phyloP scores from a whole-genome alignment of 176 grass and related monocot genomes.

The Tuctoria greenei region DNA sequence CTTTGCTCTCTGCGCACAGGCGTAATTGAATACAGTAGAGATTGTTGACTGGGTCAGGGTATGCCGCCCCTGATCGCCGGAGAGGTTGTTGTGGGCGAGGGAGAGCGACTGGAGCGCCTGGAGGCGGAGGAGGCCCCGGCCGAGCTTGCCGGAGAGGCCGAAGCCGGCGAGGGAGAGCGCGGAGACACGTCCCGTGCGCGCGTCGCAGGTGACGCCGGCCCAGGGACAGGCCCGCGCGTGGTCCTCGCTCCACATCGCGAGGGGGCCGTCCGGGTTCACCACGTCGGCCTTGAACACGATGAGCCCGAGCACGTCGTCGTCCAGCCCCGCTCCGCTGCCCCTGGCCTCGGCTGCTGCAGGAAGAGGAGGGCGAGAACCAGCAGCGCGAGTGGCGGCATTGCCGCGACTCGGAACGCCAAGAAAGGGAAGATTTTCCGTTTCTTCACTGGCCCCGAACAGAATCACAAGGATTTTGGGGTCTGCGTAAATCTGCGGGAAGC shows the following conservation, averaged over 20 bases:
- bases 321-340: slow-evolving; percentile 43
- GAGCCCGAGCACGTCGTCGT: slow-evolving; percentile 91
- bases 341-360: slow-evolving; percentile 32
- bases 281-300: slow-evolving; percentile 93
- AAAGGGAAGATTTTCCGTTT: no score
- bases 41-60: no score
- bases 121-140: slow-evolving; percentile 82
- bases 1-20: no score
- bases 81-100: slow-evolving; percentile 80
- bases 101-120: slow-evolving; percentile 60
- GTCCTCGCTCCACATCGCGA: slow-evolving; percentile 90
- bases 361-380: slow-evolving; percentile 37
- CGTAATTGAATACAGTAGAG: no score
- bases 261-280: slow-evolving; percentile 64
- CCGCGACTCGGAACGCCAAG: neutral
- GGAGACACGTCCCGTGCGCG: slow-evolving; percentile 58
- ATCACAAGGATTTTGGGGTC: neutral
- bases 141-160: slow-evolving; percentile 79
- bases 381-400: slow-evolving; percentile 42
- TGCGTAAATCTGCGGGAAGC: slow-evolving; percentile 5
- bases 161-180: slow-evolving; percentile 64
- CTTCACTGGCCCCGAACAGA: no score
- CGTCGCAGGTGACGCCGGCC: slow-evolving; percentile 69
- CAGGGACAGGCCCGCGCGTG: slow-evolving; percentile 72
- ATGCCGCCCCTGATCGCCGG: no score